Percentiles rank a stretch among this genome's conserved stretches.
phyloP scores from a whole-genome alignment of 2,329 filamentous ascomycete genomes.

The Pestalotiopsis sp. region DNA sequence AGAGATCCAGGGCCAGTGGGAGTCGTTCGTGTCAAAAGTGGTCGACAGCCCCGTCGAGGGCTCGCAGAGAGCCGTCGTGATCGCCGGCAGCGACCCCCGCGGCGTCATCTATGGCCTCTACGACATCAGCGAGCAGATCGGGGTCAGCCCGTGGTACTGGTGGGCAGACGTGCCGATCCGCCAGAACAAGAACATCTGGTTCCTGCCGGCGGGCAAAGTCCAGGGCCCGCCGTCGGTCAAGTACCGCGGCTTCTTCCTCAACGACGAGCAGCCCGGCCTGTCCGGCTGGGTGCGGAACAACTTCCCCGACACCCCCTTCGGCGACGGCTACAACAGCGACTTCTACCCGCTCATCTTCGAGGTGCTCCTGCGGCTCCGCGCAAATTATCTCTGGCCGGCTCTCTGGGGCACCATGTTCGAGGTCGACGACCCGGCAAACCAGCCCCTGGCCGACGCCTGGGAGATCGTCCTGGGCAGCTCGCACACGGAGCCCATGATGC shows the following conservation, averaged over 20 bases:
- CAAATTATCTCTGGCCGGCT: conserved; percentile 77
- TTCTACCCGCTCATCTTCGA: conserved; percentile 74
- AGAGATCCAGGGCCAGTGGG: conserved; percentile 65
- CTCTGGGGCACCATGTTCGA: conserved; percentile 73
- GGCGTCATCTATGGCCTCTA: conserved; percentile 70
- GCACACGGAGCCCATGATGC: conserved; percentile 73
- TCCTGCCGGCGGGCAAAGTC: conserved; percentile 52
- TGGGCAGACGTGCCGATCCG: conserved; percentile 64
- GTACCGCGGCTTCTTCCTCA: conserved; percentile 71
- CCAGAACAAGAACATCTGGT: conserved; percentile 55
- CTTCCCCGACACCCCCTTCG: conserved; percentile 44
- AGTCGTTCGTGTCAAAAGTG: conserved; percentile 64
- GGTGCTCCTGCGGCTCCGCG: conserved; percentile 66
- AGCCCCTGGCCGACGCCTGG: conserved; percentile 72
- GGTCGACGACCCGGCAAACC: conserved; percentile 69
- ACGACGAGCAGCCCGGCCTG: conserved; percentile 69
- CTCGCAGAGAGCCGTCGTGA: conserved; percentile 61
- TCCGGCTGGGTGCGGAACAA: conserved; percentile 63
- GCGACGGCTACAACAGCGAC: conserved; percentile 54
- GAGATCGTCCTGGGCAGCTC: conserved; percentile 73
- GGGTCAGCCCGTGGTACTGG: conserved; percentile 71
- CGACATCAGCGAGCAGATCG: conserved; percentile 72
- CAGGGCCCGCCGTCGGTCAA: conserved; percentile 65
- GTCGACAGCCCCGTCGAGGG: conserved; percentile 59
- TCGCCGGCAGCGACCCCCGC: conserved; percentile 63